Evolutionary conservation across 2,329 filamentous ascomycete species (phyloP), one percentile per base, ranked within the genome.

Genomic region (Trichothecium sympodiale): DNA sequence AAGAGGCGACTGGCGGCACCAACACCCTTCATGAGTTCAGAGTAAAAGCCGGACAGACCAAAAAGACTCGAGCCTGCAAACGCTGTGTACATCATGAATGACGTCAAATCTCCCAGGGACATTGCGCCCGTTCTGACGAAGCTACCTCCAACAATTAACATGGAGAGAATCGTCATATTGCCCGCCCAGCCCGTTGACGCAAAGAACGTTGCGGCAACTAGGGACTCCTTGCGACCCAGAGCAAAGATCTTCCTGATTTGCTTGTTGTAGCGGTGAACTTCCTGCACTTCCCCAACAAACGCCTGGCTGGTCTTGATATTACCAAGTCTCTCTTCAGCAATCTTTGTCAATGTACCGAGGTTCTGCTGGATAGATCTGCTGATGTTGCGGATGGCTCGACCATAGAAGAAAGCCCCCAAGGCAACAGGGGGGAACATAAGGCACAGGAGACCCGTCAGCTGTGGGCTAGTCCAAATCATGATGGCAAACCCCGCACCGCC

Each of bases 1-100:
- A 98, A 98, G 2, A 98, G 69, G 41, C 91, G 82, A 51, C 83
- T 94, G n/a, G 91, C 91, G 29, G 91, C 91, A 50, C 93, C 91
- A 4, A 94, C 89, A 29, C 93, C 93, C 59, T 98, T 98, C 91
- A 98, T 98, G 42, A 98, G 70, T 55, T 98, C 91, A 0, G 88
- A 94, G 60, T 95, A 98, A 62, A 98, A 98, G 38, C 84, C 86
- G 4, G 87, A 94, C 2, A 98, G 67, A 4, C 91, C 91, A 47
- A 96, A 94, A 43, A 98, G 74, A 59, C 85, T 94, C 33, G 84
- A 91, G 3, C 77, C 77, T 6, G 77, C 75, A 56, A 79, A 96
- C 4, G 85, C 89, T 3, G 88, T 94, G 59, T 96, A 98, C 89
- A 98, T 96, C 64, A 98, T 74, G 60, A 98, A 98, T 0, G 87